Evolutionary conservation across 169 alveolate genomes (phyloP).

Genomic region (Amoebophrya sp.): DNA sequence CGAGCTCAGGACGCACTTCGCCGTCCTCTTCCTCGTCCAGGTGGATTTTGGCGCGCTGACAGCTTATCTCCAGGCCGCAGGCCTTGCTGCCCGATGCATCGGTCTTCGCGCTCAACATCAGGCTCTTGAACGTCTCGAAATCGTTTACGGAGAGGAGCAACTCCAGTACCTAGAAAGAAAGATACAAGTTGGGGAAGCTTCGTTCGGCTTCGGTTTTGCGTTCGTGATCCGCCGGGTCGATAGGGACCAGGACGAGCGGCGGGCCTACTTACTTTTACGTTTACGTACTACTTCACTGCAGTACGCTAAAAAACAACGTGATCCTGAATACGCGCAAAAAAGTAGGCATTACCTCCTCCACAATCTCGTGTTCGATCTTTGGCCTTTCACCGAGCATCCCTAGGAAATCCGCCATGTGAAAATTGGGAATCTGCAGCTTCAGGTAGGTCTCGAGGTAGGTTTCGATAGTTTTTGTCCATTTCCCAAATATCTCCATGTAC

Average conservation of each 20-base stretch:
- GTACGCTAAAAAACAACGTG: not conserved
- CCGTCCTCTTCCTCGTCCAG: not conserved
- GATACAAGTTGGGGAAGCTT: not conserved
- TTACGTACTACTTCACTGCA: no score
- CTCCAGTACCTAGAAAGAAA: not conserved
- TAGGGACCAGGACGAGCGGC: no score
- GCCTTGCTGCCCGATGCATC: not conserved
- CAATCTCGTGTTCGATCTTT: not conserved
- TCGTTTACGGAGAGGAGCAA: not conserved
- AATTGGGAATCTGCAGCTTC: not conserved
- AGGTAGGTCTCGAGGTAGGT: not conserved
- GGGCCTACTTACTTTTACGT: no score
- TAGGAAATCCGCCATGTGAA: not conserved
- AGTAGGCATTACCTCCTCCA: not conserved
- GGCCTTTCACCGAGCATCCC: not conserved
- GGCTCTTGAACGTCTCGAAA: not conserved
- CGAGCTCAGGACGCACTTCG: not conserved
- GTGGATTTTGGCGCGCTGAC: not conserved
- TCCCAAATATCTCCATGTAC: not conserved
- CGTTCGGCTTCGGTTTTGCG: no score
- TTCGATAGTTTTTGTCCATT: not conserved
- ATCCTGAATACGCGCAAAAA: no score
- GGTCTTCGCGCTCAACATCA: not conserved
- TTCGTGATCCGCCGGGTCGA: no score
- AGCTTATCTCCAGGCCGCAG: not conserved